These are phyloP conservation scores for Colletotrichum orbiculare DNA, from an alignment of 2,329 filamentous ascomycete genomes.

Conservation along the genomic window DNA sequence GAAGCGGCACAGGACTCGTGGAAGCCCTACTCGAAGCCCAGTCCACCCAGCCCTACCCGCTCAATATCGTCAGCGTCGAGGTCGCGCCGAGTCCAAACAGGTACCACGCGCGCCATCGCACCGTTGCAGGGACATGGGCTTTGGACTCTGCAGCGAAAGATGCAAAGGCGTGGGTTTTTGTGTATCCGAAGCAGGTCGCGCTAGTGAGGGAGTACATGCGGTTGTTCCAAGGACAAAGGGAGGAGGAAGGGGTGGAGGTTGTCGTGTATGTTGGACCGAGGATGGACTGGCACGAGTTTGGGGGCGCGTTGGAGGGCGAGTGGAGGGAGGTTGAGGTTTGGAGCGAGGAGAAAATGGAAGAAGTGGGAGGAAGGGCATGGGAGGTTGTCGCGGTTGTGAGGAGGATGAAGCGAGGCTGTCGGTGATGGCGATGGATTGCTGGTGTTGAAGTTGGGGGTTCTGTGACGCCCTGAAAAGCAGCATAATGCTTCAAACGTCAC, in stretches of 20 bases:
- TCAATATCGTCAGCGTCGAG: slow-evolving; percentile 31
- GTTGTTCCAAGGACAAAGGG: neutral
- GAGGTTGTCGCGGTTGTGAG: slow-evolving; percentile 23
- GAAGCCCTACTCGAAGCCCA: slow-evolving; percentile 41
- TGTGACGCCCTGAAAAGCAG: neutral
- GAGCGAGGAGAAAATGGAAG: slow-evolving; percentile 24
- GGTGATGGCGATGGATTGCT: neutral
- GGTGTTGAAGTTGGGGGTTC: neutral
- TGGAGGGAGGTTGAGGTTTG: slow-evolving; percentile 8
- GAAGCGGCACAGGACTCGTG: slow-evolving; percentile 45
- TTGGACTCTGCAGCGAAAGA: slow-evolving; percentile 42
- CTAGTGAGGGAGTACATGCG: slow-evolving; percentile 43
- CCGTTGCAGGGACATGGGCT: slow-evolving; percentile 47
- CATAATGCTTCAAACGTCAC: too few relatives aligned
- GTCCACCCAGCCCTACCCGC: slow-evolving; percentile 11
- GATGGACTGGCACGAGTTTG: slow-evolving; percentile 29
- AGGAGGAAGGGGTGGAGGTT: neutral
- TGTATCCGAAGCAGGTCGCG: slow-evolving; percentile 47
- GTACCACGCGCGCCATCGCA: slow-evolving; percentile 31
- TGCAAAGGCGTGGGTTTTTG: slow-evolving; percentile 44
- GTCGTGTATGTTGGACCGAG: slow-evolving; percentile 28
- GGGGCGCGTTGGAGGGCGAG: neutral
- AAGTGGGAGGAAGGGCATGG: slow-evolving; percentile 19
- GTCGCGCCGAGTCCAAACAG: slow-evolving; percentile 19
- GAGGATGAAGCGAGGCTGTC: neutral